phyloP scores from a whole-genome alignment of 2,329 filamentous ascomycete species.

The Shiraia sp. region DNA sequence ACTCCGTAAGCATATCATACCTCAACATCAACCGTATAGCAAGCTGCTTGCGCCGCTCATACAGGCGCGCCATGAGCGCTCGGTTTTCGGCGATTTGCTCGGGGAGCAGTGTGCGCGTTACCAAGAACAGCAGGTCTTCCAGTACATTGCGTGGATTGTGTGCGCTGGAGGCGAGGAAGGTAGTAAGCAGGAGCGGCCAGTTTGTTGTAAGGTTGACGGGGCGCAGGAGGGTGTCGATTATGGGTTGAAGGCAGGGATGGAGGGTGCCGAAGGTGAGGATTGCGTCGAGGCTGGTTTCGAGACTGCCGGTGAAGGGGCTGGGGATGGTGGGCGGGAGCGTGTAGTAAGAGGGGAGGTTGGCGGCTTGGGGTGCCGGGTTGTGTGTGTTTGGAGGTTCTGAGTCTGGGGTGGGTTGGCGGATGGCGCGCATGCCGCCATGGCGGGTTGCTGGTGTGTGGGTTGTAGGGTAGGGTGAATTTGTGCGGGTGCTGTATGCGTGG shows the following conservation, averaged over 20 bases:
- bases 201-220: slow-evolving; percentile 9
- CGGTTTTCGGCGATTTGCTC: slow-evolving; percentile 32
- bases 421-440: background rate
- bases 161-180: background rate
- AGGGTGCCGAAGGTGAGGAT: slow-evolving; percentile 16
- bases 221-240: slow-evolving; percentile 13
- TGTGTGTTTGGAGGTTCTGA: background rate
- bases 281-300: slow-evolving; percentile 26
- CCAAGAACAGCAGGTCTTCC: slow-evolving; percentile 24
- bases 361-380: background rate
- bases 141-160: slow-evolving; percentile 2
- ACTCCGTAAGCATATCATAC: slow-evolving; percentile 34
- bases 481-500: slow-evolving; percentile 9
- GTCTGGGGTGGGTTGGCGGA: background rate
- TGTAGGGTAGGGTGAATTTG: slow-evolving; percentile 6
- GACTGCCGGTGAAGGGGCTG: slow-evolving; percentile 24
- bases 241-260: background rate
- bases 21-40: slow-evolving; percentile 23
- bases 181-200: slow-evolving; percentile 14
- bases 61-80: slow-evolving; percentile 18
- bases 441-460: background rate
- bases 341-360: slow-evolving; percentile 15
- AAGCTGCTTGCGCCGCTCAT: slow-evolving; percentile 21
- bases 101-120: slow-evolving; percentile 29
- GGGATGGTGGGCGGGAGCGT: slow-evolving; percentile 23